Base-by-base conservation (phyloP, 768 basidiomycete genomes). In the Trametes punicea region DNA sequence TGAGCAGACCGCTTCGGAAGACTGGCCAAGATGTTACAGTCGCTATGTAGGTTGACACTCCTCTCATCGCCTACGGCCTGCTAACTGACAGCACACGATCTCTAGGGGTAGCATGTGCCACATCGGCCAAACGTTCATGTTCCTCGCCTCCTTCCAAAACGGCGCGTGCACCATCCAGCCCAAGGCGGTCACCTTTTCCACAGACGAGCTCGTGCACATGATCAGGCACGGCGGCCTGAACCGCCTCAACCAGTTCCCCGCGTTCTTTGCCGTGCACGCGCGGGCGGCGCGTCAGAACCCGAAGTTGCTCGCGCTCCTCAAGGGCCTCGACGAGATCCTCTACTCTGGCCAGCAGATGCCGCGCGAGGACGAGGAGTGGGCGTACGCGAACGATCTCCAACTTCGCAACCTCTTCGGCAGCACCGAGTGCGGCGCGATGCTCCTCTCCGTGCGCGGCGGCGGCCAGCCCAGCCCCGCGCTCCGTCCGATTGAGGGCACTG, bases 91-190 rank as follows among this genome's bases (percentile, higher is more conserved):
- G 60, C 59, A 54, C 57, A 45, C 56, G 67, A 59, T 62, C 23
- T 6, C 20, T 71, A 87, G 86, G 76, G 85, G 87, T 62, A 85
- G 83, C 74, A 84, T 88, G 82, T 87, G 84, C 68, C 87, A 88
- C 70, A 87, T 88, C 56, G 87, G 70, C 26, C 84, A 87, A 66
- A 80, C 77, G 33, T 87, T 83, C 75, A 87, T 88, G 81, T 74
- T 90, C 56, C 71, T 88, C 62, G 84, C 86, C 50, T 70, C 77
- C 56, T 71, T 90, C 40, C 84, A 87, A 67, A 81, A 86, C 63
- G 87, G 84, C 21, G 74, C 82, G 13, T 87, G 86, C 70, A 79
- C 81, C 16, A 77, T 88, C 41, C 84, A 87, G 61, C 84, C 86
- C 1, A 86, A 79, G 4, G 74, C 71, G 46, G 75, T 82, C 62